phyloP scores from a whole-genome alignment of 192 early-diverging fungal genomes.

The Coemansia sp. region DNA sequence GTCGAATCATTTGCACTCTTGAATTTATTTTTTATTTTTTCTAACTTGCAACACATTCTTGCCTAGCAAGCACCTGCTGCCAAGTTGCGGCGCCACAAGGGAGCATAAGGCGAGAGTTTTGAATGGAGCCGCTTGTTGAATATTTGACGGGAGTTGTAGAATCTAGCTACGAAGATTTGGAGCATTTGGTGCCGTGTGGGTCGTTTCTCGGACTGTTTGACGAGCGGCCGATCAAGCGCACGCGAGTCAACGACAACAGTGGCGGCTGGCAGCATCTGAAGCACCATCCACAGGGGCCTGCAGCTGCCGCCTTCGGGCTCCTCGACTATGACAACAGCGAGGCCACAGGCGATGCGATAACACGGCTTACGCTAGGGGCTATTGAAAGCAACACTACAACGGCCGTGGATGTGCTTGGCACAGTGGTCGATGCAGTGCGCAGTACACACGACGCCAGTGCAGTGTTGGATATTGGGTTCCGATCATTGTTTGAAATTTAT shows the following conservation, averaged over 20 bases:
- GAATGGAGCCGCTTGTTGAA: conserved; percentile 34
- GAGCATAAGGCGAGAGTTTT: not conserved
- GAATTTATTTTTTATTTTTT: conserved; percentile 8
- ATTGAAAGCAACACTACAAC: conserved; percentile 10
- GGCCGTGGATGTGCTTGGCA: conserved; percentile 30
- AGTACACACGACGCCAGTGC: conserved; percentile 47
- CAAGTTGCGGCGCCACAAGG: not conserved
- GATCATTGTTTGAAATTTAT: conserved; percentile 49
- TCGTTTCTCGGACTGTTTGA: conserved; percentile 53
- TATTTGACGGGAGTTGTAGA: conserved; percentile 42
- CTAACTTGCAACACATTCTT: not conserved
- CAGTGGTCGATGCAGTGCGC: conserved; percentile 43
- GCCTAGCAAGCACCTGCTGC: not conserved
- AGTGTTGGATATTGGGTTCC: conserved; percentile 48
- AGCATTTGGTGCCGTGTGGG: conserved; percentile 48
- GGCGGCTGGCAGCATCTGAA: not conserved
- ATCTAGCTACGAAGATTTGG: conserved; percentile 52
- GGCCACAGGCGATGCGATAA: conserved; percentile 27
- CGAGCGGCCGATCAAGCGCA: conserved; percentile 50
- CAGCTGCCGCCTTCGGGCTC: conserved; percentile 1
- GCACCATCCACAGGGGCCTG: not conserved
- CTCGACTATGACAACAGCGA: conserved; percentile 54
- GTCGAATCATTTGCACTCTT: not conserved
- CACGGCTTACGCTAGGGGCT: conserved; percentile 25
- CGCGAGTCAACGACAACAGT: conserved; percentile 6